Evolutionary conservation across 116 monocot genomes (phyloP).

Genomic region (Zostera marina): DNA sequence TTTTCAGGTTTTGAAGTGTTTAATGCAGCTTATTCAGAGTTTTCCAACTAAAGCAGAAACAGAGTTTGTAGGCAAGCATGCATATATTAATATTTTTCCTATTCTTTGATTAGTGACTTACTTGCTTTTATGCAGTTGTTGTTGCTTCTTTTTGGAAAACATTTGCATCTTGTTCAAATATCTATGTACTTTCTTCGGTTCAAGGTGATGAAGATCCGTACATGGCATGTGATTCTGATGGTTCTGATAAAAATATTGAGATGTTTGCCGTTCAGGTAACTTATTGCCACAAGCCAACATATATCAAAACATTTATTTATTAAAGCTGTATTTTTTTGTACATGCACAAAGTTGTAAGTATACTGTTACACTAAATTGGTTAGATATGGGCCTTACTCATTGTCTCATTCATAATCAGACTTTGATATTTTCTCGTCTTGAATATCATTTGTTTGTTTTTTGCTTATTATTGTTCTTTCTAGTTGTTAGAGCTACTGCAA

Average conservation of each 20-base stretch:
- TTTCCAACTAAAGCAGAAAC: slow-evolving; percentile 44
- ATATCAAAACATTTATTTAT: background rate
- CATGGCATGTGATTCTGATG: slow-evolving; percentile 84
- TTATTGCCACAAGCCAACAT: background rate
- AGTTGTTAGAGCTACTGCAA: slow-evolving; percentile 77
- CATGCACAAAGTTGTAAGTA: no score
- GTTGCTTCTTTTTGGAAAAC: slow-evolving; percentile 79
- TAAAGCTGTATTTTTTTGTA: background rate
- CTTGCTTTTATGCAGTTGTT: slow-evolving; percentile 46
- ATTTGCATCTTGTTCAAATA: slow-evolving; percentile 53
- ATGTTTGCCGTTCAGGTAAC: slow-evolving; percentile 81
- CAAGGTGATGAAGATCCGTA: slow-evolving; percentile 50
- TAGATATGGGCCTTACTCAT: no score
- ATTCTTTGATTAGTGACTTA: background rate
- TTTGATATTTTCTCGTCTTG: background rate
- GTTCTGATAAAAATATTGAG: slow-evolving; percentile 66
- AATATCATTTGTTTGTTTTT: background rate
- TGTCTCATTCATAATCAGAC: background rate
- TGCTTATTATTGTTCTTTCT: slow-evolving; percentile 1
- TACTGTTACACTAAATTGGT: no score
- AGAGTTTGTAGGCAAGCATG: slow-evolving; percentile 49
- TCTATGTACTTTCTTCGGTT: slow-evolving; percentile 53
- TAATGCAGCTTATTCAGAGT: slow-evolving; percentile 72
- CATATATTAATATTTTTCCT: background rate
- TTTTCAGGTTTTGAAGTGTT: slow-evolving; percentile 77